Percentiles rank a stretch among this genome's conserved stretches.
Conservation (phyloP, 345 rosid species). For the Acer negundo region DNA sequence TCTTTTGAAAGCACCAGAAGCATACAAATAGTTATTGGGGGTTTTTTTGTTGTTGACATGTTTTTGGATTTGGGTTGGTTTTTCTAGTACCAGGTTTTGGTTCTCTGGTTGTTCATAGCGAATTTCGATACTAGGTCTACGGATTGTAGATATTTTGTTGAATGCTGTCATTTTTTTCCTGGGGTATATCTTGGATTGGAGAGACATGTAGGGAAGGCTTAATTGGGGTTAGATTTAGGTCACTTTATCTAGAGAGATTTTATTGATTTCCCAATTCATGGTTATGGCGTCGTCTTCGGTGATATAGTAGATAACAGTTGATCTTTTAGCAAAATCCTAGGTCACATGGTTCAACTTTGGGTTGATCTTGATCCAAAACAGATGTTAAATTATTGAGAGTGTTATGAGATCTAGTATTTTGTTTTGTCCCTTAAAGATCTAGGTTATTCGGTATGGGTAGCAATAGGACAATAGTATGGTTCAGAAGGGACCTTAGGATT, state of each 20-base stretch:
- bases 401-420: background rate
- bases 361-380: conserved; percentile 11
- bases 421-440: conserved; percentile 18
- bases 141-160: conserved; percentile 18
- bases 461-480: conserved; percentile 83
- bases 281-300: background rate
- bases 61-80: background rate
- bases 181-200: background rate
- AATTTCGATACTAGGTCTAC: background rate
- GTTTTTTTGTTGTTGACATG: background rate
- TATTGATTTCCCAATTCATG: background rate
- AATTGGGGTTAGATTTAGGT: conserved; percentile 9
- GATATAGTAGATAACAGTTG: background rate
- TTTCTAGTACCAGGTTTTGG: conserved; percentile 3
- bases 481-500: conserved; percentile 91
- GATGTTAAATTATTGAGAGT: background rate
- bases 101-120: conserved; percentile 5
- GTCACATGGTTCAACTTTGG: background rate
- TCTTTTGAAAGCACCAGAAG: background rate
- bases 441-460: conserved; percentile 36
- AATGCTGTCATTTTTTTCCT: conserved; percentile 4
- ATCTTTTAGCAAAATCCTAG: background rate
- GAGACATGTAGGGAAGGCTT: conserved; percentile 24
- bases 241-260: conserved; percentile 18
- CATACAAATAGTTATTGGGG: background rate